These are phyloP conservation scores for Cordyceps militaris DNA, from an alignment of 2,329 filamentous ascomycete species.

Conservation along the genomic window DNA sequence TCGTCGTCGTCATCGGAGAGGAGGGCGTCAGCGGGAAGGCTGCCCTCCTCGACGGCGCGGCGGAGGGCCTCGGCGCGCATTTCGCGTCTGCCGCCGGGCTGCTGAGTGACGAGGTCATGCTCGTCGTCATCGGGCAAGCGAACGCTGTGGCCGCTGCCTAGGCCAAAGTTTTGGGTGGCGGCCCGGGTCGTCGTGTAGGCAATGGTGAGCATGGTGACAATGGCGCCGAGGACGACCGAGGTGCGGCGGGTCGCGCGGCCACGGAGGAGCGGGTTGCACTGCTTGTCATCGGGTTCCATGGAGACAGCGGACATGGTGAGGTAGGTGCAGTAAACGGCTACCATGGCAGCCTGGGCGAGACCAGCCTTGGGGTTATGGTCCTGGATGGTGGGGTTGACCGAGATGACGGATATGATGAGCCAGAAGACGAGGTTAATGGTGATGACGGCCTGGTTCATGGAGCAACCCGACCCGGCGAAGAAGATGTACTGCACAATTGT, in stretches of 20 bases:
- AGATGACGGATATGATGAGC: constrained; percentile 72
- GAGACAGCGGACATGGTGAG: constrained; percentile 96
- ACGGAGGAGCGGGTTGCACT: constrained; percentile 86
- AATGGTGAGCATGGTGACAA: constrained; percentile 93
- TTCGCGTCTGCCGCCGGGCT: constrained; percentile 71
- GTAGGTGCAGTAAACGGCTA: constrained; percentile 96
- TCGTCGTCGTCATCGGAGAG: constrained; percentile 66
- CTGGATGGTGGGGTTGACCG: constrained; percentile 84
- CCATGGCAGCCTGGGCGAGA: constrained; percentile 94
- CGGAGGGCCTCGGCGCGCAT: constrained; percentile 91
- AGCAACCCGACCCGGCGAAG: constrained; percentile 74
- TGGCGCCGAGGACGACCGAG: constrained; percentile 83
- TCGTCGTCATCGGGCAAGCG: constrained; percentile 65
- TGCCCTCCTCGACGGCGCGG: constrained; percentile 85
- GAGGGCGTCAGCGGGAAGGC: constrained; percentile 82
- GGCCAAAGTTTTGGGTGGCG: constrained; percentile 78
- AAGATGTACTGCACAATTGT: constrained; percentile 96
- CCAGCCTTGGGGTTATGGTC: constrained; percentile 90
- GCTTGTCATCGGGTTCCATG: constrained; percentile 91
- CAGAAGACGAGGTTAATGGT: constrained; percentile 87
- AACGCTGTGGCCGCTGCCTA: constrained; percentile 59
- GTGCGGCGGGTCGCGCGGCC: constrained; percentile 84
- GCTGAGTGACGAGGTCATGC: constrained; percentile 80
- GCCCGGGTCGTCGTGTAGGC: constrained; percentile 96
- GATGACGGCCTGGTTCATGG: constrained; percentile 96